phyloP scores from a whole-genome alignment of 1,284 basidiomycete species.

The Ustilago tritici region DNA sequence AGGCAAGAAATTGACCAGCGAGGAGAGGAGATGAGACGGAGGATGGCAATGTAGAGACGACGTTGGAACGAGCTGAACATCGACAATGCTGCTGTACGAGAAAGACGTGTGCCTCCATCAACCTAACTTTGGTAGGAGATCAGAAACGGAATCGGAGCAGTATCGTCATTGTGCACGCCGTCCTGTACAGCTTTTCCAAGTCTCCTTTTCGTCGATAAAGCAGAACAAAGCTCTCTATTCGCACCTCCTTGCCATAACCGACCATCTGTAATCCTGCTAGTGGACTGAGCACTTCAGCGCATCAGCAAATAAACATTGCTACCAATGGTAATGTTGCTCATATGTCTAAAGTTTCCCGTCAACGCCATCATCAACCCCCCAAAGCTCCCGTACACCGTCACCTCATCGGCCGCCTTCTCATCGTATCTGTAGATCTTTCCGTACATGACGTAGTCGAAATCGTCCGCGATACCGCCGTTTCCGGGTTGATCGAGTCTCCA shows the following conservation, averaged over 20 bases:
- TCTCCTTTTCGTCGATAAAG: no score
- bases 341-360: constrained; percentile 90
- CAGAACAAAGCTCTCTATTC: no score
- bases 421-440: constrained; percentile 99
- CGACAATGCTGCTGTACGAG: no score
- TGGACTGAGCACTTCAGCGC: constrained; percentile 70
- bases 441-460: constrained; percentile 99
- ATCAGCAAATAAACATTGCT: constrained; percentile 91
- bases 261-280: neutral
- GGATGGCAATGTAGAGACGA: no score
- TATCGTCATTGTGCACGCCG: no score
- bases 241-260: no score
- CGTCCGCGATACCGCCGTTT: constrained; percentile 87
- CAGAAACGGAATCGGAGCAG: no score
- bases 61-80: no score
- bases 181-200: no score
- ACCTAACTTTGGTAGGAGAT: no score
- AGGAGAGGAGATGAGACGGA: neutral
- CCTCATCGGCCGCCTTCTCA: constrained; percentile 82
- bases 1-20: constrained; percentile 1
- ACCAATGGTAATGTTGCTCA: constrained; percentile 90
- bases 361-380: constrained; percentile 96
- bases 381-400: constrained; percentile 94
- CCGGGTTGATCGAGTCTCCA: constrained; percentile 92
- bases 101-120: no score